These are phyloP conservation scores for Hygrophila difformis DNA, from an alignment of 257 asterid genomes.

Conservation along the genomic window DNA sequence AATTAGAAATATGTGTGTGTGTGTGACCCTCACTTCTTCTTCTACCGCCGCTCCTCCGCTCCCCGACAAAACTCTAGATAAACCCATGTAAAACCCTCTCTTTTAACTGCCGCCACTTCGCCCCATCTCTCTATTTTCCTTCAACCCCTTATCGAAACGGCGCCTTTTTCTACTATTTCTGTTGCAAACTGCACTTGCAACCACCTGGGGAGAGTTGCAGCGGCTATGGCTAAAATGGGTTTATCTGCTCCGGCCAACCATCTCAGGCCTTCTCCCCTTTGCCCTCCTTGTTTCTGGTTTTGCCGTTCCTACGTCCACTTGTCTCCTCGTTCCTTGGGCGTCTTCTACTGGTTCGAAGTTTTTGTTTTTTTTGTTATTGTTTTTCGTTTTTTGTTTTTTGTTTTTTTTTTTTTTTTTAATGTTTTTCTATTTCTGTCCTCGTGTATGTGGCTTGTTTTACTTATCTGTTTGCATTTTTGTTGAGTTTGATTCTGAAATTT, in stretches of 20 bases:
- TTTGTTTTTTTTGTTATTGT: slow-evolving; percentile 5
- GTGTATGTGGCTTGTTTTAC: background rate
- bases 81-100: slow-evolving; percentile 45
- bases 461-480: slow-evolving; percentile 1
- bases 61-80: slow-evolving; percentile 27
- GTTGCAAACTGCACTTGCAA: slow-evolving; percentile 40
- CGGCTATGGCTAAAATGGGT: slow-evolving; percentile 77
- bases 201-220: slow-evolving; percentile 52
- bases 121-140: background rate
- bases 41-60: slow-evolving; percentile 23
- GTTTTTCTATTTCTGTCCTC: too few relatives aligned
- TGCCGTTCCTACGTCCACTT: slow-evolving; percentile 38
- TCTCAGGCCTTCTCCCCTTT: slow-evolving; percentile 34
- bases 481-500: slow-evolving; percentile 1
- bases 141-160: slow-evolving; percentile 49
- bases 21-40: slow-evolving; percentile 17
- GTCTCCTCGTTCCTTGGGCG: slow-evolving; percentile 24
- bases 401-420: slow-evolving; percentile 9
- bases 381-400: background rate
- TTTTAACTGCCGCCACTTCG: slow-evolving; percentile 21
- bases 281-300: slow-evolving; percentile 49
- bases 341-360: slow-evolving; percentile 60
- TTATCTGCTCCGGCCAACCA: slow-evolving; percentile 50
- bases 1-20: too few relatives aligned
- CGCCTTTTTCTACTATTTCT: slow-evolving; percentile 29